Conservation (phyloP, 202 grass and related monocot genomes). For the Alloteropsis angusta region DNA sequence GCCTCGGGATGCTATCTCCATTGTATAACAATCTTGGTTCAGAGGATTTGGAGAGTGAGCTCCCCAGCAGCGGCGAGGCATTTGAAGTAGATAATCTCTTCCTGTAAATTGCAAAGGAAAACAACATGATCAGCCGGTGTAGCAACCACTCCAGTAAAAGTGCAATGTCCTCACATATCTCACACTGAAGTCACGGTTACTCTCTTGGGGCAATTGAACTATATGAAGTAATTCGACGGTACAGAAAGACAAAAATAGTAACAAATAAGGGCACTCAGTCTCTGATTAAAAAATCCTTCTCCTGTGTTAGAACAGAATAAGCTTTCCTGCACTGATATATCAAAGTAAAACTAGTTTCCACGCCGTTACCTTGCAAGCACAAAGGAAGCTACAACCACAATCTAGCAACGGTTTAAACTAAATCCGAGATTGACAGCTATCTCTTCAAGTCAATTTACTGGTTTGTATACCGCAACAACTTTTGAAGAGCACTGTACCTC, state of each 20-base stretch:
- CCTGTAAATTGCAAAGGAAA: slow-evolving; percentile 31
- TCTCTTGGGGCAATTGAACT: background rate
- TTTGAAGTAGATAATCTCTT: slow-evolving; percentile 69
- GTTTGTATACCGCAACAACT: background rate
- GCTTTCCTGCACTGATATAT: background rate
- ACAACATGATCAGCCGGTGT: slow-evolving; percentile 4
- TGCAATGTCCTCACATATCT: background rate
- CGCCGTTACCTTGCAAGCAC: background rate
- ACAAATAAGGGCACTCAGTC: background rate
- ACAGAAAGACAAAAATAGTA: background rate
- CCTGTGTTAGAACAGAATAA: background rate
- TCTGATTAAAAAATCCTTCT: background rate
- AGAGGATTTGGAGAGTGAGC: slow-evolving; percentile 56
- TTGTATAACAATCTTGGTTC: slow-evolving; percentile 52
- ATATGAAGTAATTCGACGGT: background rate
- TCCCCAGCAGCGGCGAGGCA: slow-evolving; percentile 54
- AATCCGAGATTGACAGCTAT: background rate
- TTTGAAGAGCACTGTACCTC: background rate
- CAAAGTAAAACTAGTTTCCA: background rate
- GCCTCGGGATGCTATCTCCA: slow-evolving; percentile 60
- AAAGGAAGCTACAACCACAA: background rate
- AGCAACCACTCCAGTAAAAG: background rate
- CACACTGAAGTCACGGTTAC: background rate
- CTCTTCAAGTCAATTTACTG: background rate
- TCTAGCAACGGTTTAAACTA: background rate